phyloP scores from a whole-genome alignment of 2,329 filamentous ascomycete species.

The Annulohypoxylon truncatum region DNA sequence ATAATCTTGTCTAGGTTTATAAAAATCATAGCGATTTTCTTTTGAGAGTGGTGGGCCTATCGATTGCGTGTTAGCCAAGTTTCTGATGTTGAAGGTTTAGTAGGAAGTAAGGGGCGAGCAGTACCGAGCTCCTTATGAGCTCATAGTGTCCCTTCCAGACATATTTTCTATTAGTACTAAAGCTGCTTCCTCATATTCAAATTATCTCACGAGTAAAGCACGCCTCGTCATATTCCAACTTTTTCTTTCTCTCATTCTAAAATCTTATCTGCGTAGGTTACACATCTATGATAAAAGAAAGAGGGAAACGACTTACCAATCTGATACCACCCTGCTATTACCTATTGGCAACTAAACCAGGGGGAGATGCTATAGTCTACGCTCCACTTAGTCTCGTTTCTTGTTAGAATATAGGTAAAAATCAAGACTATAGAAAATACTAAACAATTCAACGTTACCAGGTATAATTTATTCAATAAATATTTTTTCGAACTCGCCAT shows the following conservation, averaged over 20 bases:
- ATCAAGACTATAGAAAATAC: not conserved
- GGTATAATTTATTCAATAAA: slow-evolving; percentile 4
- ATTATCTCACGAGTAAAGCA: not conserved
- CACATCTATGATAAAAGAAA: too few relatives aligned
- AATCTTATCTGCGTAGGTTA: not conserved
- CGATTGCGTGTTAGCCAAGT: slow-evolving; percentile 5
- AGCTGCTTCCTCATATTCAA: not conserved
- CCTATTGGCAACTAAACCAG: not conserved
- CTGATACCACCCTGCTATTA: not conserved
- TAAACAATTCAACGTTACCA: not conserved
- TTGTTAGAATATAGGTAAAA: not conserved
- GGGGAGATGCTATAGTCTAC: not conserved
- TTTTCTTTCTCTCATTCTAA: not conserved
- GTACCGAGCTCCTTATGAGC: not conserved
- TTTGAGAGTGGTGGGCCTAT: not conserved
- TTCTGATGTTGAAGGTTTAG: not conserved
- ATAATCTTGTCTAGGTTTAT: not conserved
- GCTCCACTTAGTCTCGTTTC: not conserved
- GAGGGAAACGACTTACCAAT: slow-evolving; percentile 22
- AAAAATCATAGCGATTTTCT: slow-evolving; percentile 20
- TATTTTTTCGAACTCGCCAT: slow-evolving; percentile 25
- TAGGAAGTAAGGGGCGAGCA: slow-evolving; percentile 13
- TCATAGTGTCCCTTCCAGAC: slow-evolving; percentile 1
- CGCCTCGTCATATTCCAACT: not conserved
- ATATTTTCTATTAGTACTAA: not conserved